These are phyloP conservation scores for Euphrasia arctica DNA, from an alignment of 305 asterid genomes.

Conservation along the genomic window DNA sequence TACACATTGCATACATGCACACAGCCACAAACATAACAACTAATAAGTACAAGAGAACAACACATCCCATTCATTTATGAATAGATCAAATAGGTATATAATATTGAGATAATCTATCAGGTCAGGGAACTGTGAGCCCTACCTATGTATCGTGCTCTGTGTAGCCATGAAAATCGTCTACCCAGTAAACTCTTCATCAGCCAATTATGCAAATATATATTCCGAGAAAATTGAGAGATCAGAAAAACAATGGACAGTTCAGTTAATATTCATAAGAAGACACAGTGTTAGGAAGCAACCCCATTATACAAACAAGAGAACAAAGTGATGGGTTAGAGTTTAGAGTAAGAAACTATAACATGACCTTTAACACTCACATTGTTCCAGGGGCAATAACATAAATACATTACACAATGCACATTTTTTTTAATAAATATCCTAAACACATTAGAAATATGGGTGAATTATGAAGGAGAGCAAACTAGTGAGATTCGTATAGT, in stretches of 20 bases:
- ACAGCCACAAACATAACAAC: no score
- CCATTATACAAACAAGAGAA: slow-evolving; percentile 12
- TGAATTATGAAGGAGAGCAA: not conserved
- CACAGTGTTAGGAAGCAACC: slow-evolving; percentile 13
- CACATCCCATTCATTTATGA: slow-evolving; percentile 1
- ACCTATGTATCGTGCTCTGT: no score
- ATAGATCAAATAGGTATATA: no score
- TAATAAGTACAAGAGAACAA: slow-evolving; percentile 5
- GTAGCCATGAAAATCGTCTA: no score
- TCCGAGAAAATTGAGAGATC: no score
- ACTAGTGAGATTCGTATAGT: slow-evolving; percentile 45
- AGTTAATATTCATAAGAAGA: slow-evolving; percentile 10
- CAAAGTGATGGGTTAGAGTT: not conserved
- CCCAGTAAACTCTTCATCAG: no score
- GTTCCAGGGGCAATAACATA: slow-evolving; percentile 2
- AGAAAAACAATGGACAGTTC: not conserved
- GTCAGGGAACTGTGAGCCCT: no score
- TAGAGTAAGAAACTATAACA: not conserved
- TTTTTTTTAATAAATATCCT: slow-evolving; percentile 1
- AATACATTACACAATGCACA: not conserved
- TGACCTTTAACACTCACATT: not conserved
- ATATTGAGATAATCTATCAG: no score
- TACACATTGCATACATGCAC: not conserved
- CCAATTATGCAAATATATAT: no score
- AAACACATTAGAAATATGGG: slow-evolving; percentile 4